Percentiles rank a stretch among this genome's conserved stretches.
phyloP scores from a whole-genome alignment of 352 stramenopile species.

The Globisporangium splendens region DNA sequence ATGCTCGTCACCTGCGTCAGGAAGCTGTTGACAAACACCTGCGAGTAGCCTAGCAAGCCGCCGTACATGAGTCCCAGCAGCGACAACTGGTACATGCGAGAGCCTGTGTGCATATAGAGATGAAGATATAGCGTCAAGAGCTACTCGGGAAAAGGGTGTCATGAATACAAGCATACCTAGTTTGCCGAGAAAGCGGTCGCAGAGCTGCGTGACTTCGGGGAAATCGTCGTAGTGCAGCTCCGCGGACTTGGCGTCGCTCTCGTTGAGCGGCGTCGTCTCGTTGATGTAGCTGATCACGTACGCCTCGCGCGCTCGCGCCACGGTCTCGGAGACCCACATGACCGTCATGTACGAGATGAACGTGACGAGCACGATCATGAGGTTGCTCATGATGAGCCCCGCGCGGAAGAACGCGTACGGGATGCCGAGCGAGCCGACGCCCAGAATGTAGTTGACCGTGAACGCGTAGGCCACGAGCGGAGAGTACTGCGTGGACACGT shows the following conservation, averaged over 20 bases:
- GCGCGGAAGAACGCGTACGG: conserved; percentile 84
- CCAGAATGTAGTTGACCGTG: conserved; percentile 92
- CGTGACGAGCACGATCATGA: conserved; percentile 77
- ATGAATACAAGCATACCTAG: not conserved
- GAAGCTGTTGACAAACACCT: conserved; percentile 89
- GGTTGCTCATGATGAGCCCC: conserved; percentile 70
- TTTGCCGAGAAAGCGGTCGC: conserved; percentile 63
- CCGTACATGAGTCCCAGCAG: conserved; percentile 89
- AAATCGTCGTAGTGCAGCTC: conserved; percentile 49
- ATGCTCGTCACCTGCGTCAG: conserved; percentile 64
- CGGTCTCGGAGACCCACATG: conserved; percentile 84
- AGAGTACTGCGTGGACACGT: conserved; percentile 42
- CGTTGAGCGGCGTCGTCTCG: conserved; percentile 29
- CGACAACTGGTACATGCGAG: conserved; percentile 78
- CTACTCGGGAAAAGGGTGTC: too few species aligned
- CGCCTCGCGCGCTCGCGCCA: conserved; percentile 50
- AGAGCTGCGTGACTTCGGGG: conserved; percentile 77
- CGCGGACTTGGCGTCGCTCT: conserved; percentile 7
- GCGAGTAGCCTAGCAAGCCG: conserved; percentile 85
- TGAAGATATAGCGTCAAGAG: too few species aligned
- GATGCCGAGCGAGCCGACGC: conserved; percentile 88
- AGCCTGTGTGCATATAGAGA: conserved; percentile 17
- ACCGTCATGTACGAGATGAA: conserved; percentile 87
- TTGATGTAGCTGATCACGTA: conserved; percentile 28
- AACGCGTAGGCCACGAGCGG: conserved; percentile 83